Conservation (phyloP, 1,284 basidiomycete genomes). For the Sutorius eximius region DNA sequence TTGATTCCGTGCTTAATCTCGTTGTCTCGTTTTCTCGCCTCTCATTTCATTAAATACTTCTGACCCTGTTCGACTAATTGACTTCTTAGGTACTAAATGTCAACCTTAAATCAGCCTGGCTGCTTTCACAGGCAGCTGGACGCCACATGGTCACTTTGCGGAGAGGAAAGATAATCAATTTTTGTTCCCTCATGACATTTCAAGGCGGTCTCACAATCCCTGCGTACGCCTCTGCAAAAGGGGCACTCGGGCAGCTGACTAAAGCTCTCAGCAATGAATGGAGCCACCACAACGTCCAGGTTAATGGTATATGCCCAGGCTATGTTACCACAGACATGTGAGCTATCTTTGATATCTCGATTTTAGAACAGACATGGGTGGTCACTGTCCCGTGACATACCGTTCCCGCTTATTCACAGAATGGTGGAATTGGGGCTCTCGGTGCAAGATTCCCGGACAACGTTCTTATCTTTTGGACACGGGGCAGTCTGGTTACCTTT, state of each 20-base stretch:
- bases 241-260: constrained; percentile 81
- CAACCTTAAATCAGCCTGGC: constrained; percentile 79
- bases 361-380: background rate
- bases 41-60: constrained; percentile 15
- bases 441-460: constrained; percentile 1
- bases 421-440: constrained; percentile 8
- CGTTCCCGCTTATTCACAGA: constrained; percentile 3
- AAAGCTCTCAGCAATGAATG: constrained; percentile 65
- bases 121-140: constrained; percentile 75
- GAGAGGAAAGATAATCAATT: constrained; percentile 81
- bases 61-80: constrained; percentile 14
- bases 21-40: constrained; percentile 9
- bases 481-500: constrained; percentile 16
- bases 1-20: constrained; percentile 5
- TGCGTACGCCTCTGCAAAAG: constrained; percentile 91
- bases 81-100: constrained; percentile 63
- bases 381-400: constrained; percentile 4
- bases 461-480: constrained; percentile 9
- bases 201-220: constrained; percentile 83
- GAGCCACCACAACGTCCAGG: constrained; percentile 82
- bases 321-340: constrained; percentile 92
- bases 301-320: constrained; percentile 89
- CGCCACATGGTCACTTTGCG: constrained; percentile 75
- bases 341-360: constrained; percentile 32
- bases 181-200: constrained; percentile 77